phyloP scores from a whole-genome alignment of 2,329 filamentous ascomycete species.

The Aspergillus luchuensis region DNA sequence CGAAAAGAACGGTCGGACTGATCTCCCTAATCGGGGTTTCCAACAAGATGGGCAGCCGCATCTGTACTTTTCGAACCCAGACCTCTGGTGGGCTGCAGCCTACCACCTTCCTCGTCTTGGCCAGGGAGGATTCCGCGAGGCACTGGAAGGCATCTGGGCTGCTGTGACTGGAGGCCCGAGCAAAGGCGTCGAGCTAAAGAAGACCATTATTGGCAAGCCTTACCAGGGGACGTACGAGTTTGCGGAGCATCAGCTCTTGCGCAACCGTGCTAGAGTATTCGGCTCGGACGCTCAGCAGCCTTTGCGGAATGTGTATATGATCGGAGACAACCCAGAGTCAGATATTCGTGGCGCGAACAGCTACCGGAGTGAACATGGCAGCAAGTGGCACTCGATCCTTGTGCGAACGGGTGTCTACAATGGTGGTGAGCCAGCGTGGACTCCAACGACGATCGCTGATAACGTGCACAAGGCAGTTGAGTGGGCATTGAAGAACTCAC shows the following conservation, averaged over 20 bases:
- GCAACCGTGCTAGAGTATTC: slow-evolving; percentile 58
- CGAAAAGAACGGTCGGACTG: slow-evolving; percentile 64
- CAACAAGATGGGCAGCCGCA: slow-evolving; percentile 77
- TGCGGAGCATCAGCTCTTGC: slow-evolving; percentile 72
- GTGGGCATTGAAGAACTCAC: slow-evolving; percentile 67
- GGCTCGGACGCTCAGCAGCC: slow-evolving; percentile 41
- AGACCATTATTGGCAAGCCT: slow-evolving; percentile 81
- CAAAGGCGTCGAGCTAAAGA: slow-evolving; percentile 59
- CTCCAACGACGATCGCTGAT: slow-evolving; percentile 67
- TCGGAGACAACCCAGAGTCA: slow-evolving; percentile 85
- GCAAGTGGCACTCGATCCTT: slow-evolving; percentile 75
- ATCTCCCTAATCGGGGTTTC: slow-evolving; percentile 74
- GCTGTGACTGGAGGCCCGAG: slow-evolving; percentile 64
- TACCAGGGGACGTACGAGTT: slow-evolving; percentile 75
- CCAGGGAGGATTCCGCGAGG: slow-evolving; percentile 85
- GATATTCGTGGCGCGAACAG: slow-evolving; percentile 87
- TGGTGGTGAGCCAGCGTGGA: slow-evolving; percentile 58
- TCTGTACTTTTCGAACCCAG: slow-evolving; percentile 86
- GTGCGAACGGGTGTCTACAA: slow-evolving; percentile 79
- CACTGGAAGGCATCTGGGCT: slow-evolving; percentile 77
- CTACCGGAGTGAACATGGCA: slow-evolving; percentile 66
- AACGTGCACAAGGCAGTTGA: slow-evolving; percentile 76
- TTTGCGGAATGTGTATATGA: slow-evolving; percentile 85
- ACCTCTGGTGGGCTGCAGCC: slow-evolving; percentile 83
- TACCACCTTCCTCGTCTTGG: slow-evolving; percentile 86